phyloP scores from a whole-genome alignment of 2,329 filamentous ascomycete species.

The Chalaropsis thielavioides region DNA sequence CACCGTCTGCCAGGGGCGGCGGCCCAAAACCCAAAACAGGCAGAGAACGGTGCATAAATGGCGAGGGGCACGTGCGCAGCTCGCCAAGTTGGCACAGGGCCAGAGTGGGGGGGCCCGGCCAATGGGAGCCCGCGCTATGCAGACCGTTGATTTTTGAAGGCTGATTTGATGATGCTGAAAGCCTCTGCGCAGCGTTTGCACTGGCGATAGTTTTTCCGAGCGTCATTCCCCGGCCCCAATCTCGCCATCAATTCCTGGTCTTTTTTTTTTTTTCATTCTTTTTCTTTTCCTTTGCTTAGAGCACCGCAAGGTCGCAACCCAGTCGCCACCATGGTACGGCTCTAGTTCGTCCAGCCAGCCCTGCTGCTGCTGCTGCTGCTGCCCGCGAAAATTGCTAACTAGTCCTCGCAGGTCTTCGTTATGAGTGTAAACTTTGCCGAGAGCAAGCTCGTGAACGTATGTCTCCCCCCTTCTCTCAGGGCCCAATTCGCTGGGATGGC shows the following conservation, averaged over 20 bases:
- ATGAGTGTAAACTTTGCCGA: constrained; percentile 78
- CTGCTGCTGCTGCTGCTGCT: no score
- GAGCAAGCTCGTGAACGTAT: constrained; percentile 66
- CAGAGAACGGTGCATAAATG: not conserved
- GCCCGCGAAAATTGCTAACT: constrained; percentile 6
- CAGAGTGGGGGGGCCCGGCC: not conserved
- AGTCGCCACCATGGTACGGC: constrained; percentile 14
- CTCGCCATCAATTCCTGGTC: not conserved
- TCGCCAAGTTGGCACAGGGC: not conserved
- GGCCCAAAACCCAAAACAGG: not conserved
- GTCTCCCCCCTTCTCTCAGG: constrained; percentile 18
- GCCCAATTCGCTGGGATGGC: not conserved
- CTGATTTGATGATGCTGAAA: constrained; percentile 1
- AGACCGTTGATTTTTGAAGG: not conserved
- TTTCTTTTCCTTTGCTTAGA: not conserved
- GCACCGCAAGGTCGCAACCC: constrained; percentile 8
- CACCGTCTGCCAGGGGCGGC: not conserved
- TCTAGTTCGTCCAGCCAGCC: not conserved
- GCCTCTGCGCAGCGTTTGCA: not conserved
- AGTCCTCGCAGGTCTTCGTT: constrained; percentile 56
- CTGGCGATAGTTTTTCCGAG: not conserved
- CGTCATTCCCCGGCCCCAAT: not conserved
- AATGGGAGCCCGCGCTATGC: not conserved
- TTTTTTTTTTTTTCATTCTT: not conserved
- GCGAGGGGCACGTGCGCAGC: not conserved